Evolutionary conservation across 73 alveolate species (phyloP).

Genomic region (Paramecium caudatum): DNA sequence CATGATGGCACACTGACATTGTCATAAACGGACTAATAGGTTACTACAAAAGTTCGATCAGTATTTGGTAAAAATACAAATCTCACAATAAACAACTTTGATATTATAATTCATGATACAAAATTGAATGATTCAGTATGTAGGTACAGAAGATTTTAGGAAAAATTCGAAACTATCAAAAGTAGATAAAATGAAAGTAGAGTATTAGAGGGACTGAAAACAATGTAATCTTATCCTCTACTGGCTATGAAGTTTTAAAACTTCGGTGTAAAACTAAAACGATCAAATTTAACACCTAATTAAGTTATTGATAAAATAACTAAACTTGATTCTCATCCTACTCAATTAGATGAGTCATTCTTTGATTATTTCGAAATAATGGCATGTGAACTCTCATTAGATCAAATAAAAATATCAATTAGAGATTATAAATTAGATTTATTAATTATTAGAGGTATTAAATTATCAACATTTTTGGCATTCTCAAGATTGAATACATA

Average conservation of each 20-base stretch:
- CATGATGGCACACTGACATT: constrained; percentile 46
- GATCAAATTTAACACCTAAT: background rate
- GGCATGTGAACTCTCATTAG: background rate
- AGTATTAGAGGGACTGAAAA: constrained; percentile 11
- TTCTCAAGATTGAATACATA: constrained; percentile 50
- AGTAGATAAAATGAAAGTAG: constrained; percentile 37
- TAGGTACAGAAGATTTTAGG: constrained; percentile 17
- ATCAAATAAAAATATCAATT: background rate
- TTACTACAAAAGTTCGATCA: constrained; percentile 3
- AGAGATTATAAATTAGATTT: constrained; percentile 33
- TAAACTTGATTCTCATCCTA: constrained; percentile 49
- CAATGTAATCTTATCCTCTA: background rate
- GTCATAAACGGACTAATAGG: background rate
- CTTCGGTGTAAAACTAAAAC: background rate
- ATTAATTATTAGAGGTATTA: background rate
- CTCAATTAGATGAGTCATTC: background rate
- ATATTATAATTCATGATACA: background rate
- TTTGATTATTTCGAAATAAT: constrained; percentile 42
- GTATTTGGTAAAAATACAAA: background rate
- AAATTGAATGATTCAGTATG: constrained; percentile 9
- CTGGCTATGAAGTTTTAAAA: background rate
- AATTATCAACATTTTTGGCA: background rate
- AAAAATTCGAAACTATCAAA: constrained; percentile 4
- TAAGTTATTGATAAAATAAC: constrained; percentile 53
- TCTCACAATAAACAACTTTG: background rate